Evolutionary conservation across 176 grass and related monocot species (phyloP).

Genomic region (Urochloa ruziziensis): DNA sequence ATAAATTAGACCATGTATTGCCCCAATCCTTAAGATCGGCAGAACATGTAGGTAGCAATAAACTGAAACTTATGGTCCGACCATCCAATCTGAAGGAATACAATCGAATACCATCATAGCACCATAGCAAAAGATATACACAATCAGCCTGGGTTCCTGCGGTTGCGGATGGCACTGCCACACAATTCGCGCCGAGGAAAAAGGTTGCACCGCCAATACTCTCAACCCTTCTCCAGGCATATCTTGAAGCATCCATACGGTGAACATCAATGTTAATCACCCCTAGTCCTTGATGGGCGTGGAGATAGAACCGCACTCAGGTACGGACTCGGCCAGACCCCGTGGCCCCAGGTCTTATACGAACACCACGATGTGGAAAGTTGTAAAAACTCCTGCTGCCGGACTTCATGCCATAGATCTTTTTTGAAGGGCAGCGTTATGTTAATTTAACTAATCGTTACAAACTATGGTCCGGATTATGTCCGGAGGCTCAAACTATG

Average conservation of each 20-base stretch:
- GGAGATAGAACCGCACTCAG: not conserved
- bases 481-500: no score
- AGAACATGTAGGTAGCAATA: not conserved
- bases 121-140: not conserved
- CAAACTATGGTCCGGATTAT: no score
- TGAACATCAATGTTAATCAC: not conserved
- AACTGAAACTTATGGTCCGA: not conserved
- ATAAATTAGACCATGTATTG: not conserved
- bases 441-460: no score
- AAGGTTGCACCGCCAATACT: conserved; percentile 22
- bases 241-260: not conserved
- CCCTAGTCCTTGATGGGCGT: not conserved
- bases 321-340: no score
- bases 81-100: not conserved
- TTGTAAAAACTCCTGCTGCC: no score
- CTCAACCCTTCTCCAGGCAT: conserved; percentile 13
- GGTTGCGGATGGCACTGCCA: not conserved
- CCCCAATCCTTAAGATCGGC: not conserved
- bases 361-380: no score
- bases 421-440: no score
- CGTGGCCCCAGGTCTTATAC: no score
- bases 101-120: not conserved
- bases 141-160: not conserved
- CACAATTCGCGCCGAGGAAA: not conserved
- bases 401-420: no score